Evolutionary conservation across 2,329 filamentous ascomycete species (phyloP).

Genomic region (Incumbomyces lentus): DNA sequence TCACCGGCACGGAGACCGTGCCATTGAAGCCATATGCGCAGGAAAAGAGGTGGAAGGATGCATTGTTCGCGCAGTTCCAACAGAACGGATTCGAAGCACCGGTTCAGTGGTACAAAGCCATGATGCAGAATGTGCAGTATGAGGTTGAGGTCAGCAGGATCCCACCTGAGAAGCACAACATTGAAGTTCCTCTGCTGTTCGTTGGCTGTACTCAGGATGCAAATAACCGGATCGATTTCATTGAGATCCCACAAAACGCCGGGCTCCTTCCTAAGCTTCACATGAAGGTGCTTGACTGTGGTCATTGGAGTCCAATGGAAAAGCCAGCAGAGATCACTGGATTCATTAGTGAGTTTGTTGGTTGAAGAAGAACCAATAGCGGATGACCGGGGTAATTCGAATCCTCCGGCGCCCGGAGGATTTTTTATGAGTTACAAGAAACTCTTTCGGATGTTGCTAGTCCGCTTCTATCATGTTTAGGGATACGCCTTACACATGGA

Average conservation of each 20-base stretch:
- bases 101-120: slow-evolving; percentile 9
- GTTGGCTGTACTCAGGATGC: slow-evolving; percentile 10
- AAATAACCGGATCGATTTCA: slow-evolving; percentile 8
- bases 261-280: slow-evolving; percentile 12
- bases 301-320: slow-evolving; percentile 12
- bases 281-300: slow-evolving; percentile 9
- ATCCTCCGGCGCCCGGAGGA: too few relatives aligned
- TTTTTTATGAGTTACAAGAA: too few relatives aligned
- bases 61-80: slow-evolving; percentile 27
- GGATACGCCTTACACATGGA: too few relatives aligned
- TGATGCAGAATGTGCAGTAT: slow-evolving; percentile 5
- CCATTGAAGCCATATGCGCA: slow-evolving; percentile 27
- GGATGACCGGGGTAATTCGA: too few relatives aligned
- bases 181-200: slow-evolving; percentile 10
- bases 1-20: slow-evolving; percentile 19
- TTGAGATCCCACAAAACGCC: slow-evolving; percentile 6
- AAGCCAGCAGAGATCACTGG: slow-evolving; percentile 9
- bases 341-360: slow-evolving; percentile 9
- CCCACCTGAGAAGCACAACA: slow-evolving; percentile 8
- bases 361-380: neutral
- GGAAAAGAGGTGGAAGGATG: slow-evolving; percentile 22
- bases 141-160: slow-evolving; percentile 7
- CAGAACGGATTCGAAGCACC: slow-evolving; percentile 13
- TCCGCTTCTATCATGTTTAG: too few relatives aligned
- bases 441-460: too few relatives aligned